Percentiles rank a stretch among this genome's conserved stretches.
Evolutionary conservation across 2,329 filamentous ascomycete species (phyloP).

Genomic region (Phialemoniopsis sp.): DNA sequence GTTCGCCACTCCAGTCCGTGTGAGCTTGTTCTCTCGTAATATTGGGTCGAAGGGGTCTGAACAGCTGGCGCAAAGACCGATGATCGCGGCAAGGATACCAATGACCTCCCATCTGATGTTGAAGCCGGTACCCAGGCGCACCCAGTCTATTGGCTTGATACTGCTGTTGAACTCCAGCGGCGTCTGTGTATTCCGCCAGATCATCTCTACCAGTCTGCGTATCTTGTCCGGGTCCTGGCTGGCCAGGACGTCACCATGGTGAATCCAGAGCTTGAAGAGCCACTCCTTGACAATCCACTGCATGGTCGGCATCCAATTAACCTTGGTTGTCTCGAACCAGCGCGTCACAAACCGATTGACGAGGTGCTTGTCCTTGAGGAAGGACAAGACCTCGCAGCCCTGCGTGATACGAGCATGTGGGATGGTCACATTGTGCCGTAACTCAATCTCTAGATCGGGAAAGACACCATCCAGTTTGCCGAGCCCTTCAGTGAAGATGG

Average conservation of each 20-base stretch:
- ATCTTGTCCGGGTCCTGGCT: slow-evolving; percentile 24
- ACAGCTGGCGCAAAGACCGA: slow-evolving; percentile 19
- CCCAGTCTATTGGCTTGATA: slow-evolving; percentile 20
- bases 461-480: slow-evolving; percentile 17
- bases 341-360: slow-evolving; percentile 21
- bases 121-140: slow-evolving; percentile 18
- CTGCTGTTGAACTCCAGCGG: slow-evolving; percentile 18
- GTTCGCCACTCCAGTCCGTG: slow-evolving; percentile 17
- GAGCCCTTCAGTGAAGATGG: slow-evolving; percentile 24
- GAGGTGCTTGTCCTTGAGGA: slow-evolving; percentile 21
- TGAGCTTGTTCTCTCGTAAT: slow-evolving; percentile 19
- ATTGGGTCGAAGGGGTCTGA: slow-evolving; percentile 18
- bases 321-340: slow-evolving; percentile 21
- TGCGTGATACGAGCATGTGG: slow-evolving; percentile 22
- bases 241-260: slow-evolving; percentile 19
- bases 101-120: slow-evolving; percentile 29
- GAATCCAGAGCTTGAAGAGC: slow-evolving; percentile 19
- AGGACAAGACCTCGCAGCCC: slow-evolving; percentile 23
- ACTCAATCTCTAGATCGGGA: slow-evolving; percentile 15
- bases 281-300: slow-evolving; percentile 25
- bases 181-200: slow-evolving; percentile 27
- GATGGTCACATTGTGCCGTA: slow-evolving; percentile 16
- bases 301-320: slow-evolving; percentile 15
- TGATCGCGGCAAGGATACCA: slow-evolving; percentile 21
- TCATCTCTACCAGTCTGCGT: slow-evolving; percentile 21